Evolutionary conservation across 140 eudicot species (phyloP), one percentile per base, ranked within the genome.

Genomic region (Oenanthe javanica): DNA sequence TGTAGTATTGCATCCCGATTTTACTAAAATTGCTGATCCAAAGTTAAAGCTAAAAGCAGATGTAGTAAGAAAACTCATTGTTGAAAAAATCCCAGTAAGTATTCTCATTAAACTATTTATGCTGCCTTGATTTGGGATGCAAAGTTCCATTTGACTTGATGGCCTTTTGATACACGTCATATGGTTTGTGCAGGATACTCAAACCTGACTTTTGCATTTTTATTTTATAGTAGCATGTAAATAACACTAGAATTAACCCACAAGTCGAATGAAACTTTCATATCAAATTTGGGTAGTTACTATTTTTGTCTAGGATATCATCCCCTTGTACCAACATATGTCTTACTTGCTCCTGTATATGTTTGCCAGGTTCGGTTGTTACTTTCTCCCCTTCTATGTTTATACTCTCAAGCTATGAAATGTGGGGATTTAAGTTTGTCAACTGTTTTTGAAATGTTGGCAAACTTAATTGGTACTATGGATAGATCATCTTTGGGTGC

Each of bases 61-160:
- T 82, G 78, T 64, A 15, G 93, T 95, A 31, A 86, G 93, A 6
- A 90, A 84, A 82, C 96, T 89, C 31, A 78, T 95, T 27, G 86
- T 91, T 61, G 93, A 88, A 45, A 92, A 87, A 85, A 79, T 92
- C 75, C 92, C 97, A 21, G 97, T 92, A 82, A 89, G 99, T 89
- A 57, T 51, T 64, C 42, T 70, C 66, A 11, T 72, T 2, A 47
- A 49, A 52, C 46, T 27, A 38, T 45, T 47, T 46, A 47, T 74
- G 18, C 57, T 47, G 19, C 57, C 50, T 14, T 46, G 36, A 72
- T 72, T 12, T 43, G 23, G 15, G 21, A 72, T 16, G 77, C 51
- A 43, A 52, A 72, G 77, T 72, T 45, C 51, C 47, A 72, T 71
- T 59, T 48, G 54, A 61, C 55, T 54, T 75, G 19, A 12, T 75